Percentiles rank a stretch among this genome's conserved stretches.
These are phyloP conservation scores for Pinus taeda DNA, from an alignment of 75 land plant genomes.

Conservation along the genomic window DNA sequence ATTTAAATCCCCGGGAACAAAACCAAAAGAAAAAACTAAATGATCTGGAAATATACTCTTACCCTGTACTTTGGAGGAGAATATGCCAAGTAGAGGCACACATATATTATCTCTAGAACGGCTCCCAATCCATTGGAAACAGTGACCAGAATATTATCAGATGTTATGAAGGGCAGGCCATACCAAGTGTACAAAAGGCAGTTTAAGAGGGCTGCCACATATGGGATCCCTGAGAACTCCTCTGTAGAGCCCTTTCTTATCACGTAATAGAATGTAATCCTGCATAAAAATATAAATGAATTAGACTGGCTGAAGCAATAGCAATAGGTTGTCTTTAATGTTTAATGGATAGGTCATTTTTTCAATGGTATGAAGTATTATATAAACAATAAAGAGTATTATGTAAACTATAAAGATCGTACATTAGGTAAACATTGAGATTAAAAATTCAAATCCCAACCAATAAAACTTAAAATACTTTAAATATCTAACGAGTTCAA, in stretches of 20 bases:
- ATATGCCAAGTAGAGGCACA: conserved; percentile 39
- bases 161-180: conserved; percentile 62
- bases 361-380: no score
- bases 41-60: background rate
- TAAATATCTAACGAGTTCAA: no score
- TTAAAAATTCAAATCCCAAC: no score
- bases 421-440: no score
- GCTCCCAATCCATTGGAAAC: conserved; percentile 60
- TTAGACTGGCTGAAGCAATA: no score
- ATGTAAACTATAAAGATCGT: no score
- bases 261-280: conserved; percentile 65
- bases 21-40: no score
- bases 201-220: conserved; percentile 68
- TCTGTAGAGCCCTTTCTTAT: conserved; percentile 63
- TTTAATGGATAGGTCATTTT: no score
- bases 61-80: conserved; percentile 39
- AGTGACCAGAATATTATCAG: conserved; percentile 62
- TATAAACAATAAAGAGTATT: no score
- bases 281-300: background rate
- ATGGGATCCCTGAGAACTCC: conserved; percentile 72
- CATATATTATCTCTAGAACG: conserved; percentile 50
- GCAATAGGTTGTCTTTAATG: no score
- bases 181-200: conserved; percentile 78
- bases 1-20: no score
- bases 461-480: no score